Evolutionary conservation across 495 filamentous ascomycete genomes (phyloP).

Genomic region (Neurospora tetrasperma): DNA sequence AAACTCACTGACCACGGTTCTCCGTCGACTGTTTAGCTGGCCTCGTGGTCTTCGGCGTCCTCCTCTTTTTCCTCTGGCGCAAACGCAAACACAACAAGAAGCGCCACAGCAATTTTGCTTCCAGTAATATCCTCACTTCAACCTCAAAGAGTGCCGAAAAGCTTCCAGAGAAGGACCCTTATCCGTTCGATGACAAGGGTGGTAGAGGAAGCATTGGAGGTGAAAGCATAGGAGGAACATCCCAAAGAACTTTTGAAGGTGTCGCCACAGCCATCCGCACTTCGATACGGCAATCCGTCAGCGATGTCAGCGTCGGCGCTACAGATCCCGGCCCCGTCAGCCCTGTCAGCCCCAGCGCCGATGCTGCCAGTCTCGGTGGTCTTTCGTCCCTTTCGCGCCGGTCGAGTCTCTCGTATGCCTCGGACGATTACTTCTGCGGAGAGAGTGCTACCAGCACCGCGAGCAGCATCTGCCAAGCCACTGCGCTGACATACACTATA

Average conservation of each 20-base stretch:
- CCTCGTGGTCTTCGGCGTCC: neutral
- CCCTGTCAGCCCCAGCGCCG: neutral
- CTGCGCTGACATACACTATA: neutral
- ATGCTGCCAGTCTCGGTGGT: neutral
- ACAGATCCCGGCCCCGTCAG: neutral
- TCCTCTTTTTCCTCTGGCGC: neutral
- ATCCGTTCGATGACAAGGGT: neutral
- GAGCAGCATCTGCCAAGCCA: neutral
- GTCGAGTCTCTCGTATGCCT: neutral
- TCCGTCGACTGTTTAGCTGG: neutral
- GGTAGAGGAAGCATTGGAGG: neutral
- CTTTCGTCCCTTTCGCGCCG: neutral
- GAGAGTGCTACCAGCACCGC: neutral
- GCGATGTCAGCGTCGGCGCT: neutral
- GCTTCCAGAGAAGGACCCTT: neutral
- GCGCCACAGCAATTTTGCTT: neutral
- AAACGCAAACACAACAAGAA: neutral
- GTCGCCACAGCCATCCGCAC: neutral
- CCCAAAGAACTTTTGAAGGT: neutral
- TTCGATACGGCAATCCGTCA: neutral
- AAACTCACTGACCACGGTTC: neutral
- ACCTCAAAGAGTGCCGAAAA: neutral
- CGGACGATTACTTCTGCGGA: neutral
- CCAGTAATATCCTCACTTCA: neutral
- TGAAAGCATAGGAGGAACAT: neutral